These are phyloP conservation scores for Hymenoscyphus infarciens DNA, from an alignment of 2,329 filamentous ascomycete species.

Conservation along the genomic window DNA sequence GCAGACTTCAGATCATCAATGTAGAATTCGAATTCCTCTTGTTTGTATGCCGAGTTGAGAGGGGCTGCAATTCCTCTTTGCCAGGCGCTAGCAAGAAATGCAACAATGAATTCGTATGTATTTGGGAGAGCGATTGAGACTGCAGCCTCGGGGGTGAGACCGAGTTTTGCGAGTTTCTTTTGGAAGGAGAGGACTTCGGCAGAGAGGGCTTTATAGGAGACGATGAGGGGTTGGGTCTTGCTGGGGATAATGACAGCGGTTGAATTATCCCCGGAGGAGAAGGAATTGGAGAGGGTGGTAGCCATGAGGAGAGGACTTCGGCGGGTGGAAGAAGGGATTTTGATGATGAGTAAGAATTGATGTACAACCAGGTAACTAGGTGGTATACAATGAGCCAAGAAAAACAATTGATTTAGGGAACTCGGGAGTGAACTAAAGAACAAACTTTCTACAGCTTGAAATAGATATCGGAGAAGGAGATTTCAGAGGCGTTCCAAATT, in stretches of 20 bases:
- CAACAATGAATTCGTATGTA: slow-evolving; percentile 83
- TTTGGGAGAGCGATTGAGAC: slow-evolving; percentile 83
- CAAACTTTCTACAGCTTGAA: neutral
- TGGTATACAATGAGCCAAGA: neutral
- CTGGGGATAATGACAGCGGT: slow-evolving; percentile 72
- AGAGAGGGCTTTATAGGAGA: slow-evolving; percentile 66
- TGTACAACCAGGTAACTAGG: slow-evolving; percentile 3
- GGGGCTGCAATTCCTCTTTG: slow-evolving; percentile 81
- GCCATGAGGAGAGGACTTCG: slow-evolving; percentile 26
- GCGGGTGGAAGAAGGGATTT: neutral
- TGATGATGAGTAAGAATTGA: slow-evolving; percentile 7
- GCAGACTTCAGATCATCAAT: slow-evolving; percentile 82
- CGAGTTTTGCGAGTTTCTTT: slow-evolving; percentile 70
- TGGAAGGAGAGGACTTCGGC: slow-evolving; percentile 69
- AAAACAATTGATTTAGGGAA: neutral
- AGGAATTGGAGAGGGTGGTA: slow-evolving; percentile 54
- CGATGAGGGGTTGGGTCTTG: slow-evolving; percentile 56
- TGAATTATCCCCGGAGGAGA: slow-evolving; percentile 47
- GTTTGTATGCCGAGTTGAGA: slow-evolving; percentile 85
- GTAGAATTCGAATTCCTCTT: slow-evolving; percentile 88
- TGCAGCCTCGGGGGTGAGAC: slow-evolving; percentile 64
- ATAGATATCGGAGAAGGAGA: neutral
- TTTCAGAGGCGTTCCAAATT: neutral
- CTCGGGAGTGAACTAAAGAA: neutral
- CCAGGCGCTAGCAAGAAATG: slow-evolving; percentile 82